Percentiles rank a stretch among this genome's conserved stretches.
phyloP scores from a whole-genome alignment of 148 eudicot species.

The Tetragonia tetragonoides region DNA sequence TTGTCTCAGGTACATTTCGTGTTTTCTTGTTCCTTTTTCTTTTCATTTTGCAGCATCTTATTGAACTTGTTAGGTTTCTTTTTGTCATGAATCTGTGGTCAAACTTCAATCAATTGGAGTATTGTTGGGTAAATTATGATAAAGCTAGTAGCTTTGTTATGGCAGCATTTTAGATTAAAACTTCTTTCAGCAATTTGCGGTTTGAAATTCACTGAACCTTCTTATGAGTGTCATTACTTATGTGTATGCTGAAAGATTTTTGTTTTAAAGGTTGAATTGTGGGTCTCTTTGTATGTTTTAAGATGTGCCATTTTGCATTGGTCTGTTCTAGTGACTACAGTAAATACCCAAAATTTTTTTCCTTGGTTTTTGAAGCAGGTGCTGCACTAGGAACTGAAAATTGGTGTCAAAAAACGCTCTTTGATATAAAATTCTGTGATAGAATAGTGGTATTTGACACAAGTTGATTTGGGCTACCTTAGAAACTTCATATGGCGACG shows the following conservation, averaged over 20 bases:
- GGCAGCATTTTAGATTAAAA: not conserved
- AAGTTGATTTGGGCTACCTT: conserved; percentile 1
- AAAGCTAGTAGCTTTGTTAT: not conserved
- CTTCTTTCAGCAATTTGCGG: not conserved
- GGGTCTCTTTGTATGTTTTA: not conserved
- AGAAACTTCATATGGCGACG: conserved; percentile 40
- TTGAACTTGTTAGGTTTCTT: conserved; percentile 15
- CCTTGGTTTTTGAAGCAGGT: conserved; percentile 9
- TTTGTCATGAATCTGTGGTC: not conserved
- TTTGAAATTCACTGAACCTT: not conserved
- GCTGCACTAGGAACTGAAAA: conserved; percentile 1
- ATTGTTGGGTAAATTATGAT: not conserved
- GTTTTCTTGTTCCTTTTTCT: not conserved
- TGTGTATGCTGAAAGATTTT: not conserved
- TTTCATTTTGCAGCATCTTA: not conserved
- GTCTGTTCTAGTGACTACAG: not conserved
- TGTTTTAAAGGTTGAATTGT: not conserved
- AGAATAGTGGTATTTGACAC: not conserved
- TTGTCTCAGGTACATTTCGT: conserved; percentile 14
- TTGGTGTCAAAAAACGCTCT: not conserved
- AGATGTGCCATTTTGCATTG: conserved; percentile 1
- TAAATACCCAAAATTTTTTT: not conserved
- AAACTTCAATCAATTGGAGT: not conserved
- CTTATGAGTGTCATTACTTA: not conserved
- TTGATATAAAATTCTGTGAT: not conserved